These are phyloP conservation scores for Collybia nuda DNA, from an alignment of 768 basidiomycete genomes.

Conservation along the genomic window DNA sequence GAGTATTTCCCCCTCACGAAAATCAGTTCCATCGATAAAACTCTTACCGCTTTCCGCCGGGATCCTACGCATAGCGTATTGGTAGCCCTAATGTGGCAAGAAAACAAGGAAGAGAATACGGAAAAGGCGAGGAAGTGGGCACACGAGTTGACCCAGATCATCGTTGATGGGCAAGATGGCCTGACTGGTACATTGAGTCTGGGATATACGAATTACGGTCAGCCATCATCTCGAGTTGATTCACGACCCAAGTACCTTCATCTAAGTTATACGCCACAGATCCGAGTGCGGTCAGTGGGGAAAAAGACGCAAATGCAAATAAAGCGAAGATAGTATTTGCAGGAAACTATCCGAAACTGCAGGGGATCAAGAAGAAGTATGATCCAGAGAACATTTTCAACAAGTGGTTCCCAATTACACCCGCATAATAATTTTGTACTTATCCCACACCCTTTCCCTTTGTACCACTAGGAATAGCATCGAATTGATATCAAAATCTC, in stretches of 20 bases:
- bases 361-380: too few species aligned
- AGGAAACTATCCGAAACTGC: too few species aligned
- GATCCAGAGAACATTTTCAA: too few species aligned
- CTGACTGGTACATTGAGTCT: constrained; percentile 16
- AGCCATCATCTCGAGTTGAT: background rate
- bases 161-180: constrained; percentile 22
- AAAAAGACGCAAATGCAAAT: too few species aligned
- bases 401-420: too few species aligned
- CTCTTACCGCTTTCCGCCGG: constrained; percentile 40
- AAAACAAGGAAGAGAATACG: constrained; percentile 22
- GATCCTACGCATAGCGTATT: constrained; percentile 31
- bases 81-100: constrained; percentile 32
- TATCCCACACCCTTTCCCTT: too few species aligned
- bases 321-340: too few species aligned
- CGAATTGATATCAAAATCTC: too few species aligned
- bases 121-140: constrained; percentile 18
- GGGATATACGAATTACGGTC: constrained; percentile 51
- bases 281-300: background rate
- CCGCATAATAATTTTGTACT: too few species aligned
- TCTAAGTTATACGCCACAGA: constrained; percentile 4
- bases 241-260: too few species aligned
- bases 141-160: constrained; percentile 27
- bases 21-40: constrained; percentile 30
- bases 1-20: constrained; percentile 43
- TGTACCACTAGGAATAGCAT: too few species aligned